Evolutionary conservation across 2,329 filamentous ascomycete species (phyloP), one percentile per base, ranked within the genome.

Genomic region (Cucurbitaria berberidis): DNA sequence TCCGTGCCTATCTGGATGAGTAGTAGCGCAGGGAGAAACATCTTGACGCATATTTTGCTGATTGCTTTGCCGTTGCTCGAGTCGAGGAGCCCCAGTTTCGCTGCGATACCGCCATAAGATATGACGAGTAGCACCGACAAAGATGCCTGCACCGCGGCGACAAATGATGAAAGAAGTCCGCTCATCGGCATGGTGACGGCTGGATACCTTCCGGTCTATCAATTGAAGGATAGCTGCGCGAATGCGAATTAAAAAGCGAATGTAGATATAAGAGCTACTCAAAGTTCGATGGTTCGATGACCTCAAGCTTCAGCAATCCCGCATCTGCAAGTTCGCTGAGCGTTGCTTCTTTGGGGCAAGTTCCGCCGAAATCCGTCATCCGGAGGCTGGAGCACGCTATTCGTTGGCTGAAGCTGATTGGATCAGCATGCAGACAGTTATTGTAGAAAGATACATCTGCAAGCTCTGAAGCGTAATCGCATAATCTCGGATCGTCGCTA

Each of bases 81-180:
- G 45, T 77, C 75, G 27, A 84, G 69, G 3, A 84, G 71, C 16
- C 75, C 72, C 43, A 79, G 76, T 55, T 79, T 76, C 5, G 80
- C 78, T 1, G 80, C 78, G 30, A 82, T 55, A 4, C 78, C 78
- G 27, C 82, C 82, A 51, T 80, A 83, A 45, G 69, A 72, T 46
- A 84, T 81, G 30, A 82, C 82, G 3, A 85, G 69, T 3, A 84
- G 66, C 0, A 84, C 82, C 2, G 80, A 80, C 3, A 83, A 64
- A 32, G 79, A 82, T 21, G 82, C 82, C 66, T 84, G 82, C 21
- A 84, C 66, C 3, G 82, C 82, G 22, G 80, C 80, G 9, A 82
- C 64, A 53, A 84, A 82, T 15, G 76, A 80, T 57, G 64, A 53
- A 22, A 70, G 48, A 30, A 55, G 45, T 5, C 45, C 45, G 16